Percentiles rank a stretch among this genome's conserved stretches.
Conservation (phyloP, 768 basidiomycete genomes). For the Podaxis carcinomalis region DNA sequence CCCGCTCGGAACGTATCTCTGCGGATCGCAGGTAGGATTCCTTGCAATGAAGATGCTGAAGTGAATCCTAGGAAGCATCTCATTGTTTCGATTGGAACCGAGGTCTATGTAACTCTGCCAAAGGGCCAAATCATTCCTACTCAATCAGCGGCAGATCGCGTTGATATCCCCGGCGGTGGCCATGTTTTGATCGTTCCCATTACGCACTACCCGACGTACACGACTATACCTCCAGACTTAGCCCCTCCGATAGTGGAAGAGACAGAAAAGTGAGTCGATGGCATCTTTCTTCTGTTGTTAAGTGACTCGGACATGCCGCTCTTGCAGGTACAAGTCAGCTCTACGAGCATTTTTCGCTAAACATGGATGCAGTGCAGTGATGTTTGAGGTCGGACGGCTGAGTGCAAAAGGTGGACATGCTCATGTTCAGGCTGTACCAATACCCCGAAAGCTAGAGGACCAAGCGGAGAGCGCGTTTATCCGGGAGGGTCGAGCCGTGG, state of each 20-base stretch:
- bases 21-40: neutral
- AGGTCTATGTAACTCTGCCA: constrained; percentile 94
- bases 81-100: constrained; percentile 88
- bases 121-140: constrained; percentile 94
- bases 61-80: constrained; percentile 73
- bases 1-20: neutral
- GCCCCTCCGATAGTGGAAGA: constrained; percentile 74
- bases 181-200: constrained; percentile 94
- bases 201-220: constrained; percentile 86
- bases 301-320: neutral
- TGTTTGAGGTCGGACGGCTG: constrained; percentile 85
- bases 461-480: constrained; percentile 70
- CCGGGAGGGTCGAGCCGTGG: constrained; percentile 58
- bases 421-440: constrained; percentile 83
- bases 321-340: constrained; percentile 69
- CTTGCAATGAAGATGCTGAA: constrained; percentile 10
- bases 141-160: constrained; percentile 44
- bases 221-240: constrained; percentile 76
- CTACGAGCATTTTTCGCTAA: constrained; percentile 69
- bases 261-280: constrained; percentile 56
- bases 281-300: neutral
- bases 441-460: constrained; percentile 59
- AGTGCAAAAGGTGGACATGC: constrained; percentile 90
- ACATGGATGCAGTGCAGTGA: constrained; percentile 62
- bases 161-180: constrained; percentile 85